Evolutionary conservation across 345 rosid genomes (phyloP).

Genomic region (Corchorus capsularis): DNA sequence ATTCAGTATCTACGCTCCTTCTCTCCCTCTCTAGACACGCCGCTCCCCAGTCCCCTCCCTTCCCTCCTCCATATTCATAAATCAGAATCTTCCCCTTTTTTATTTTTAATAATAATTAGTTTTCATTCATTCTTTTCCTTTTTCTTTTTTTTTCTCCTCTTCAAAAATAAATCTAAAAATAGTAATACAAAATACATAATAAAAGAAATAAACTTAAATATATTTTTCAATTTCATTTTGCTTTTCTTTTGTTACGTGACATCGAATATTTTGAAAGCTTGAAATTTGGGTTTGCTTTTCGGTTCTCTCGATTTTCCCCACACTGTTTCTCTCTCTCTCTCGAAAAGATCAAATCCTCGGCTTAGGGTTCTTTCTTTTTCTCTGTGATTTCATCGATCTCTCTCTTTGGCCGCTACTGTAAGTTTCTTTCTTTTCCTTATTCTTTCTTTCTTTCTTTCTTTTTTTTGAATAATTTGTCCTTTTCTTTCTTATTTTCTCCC

Average conservation of each 20-base stretch:
- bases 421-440: constrained; percentile 3
- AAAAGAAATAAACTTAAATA: not conserved
- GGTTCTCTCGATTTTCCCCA: constrained; percentile 7
- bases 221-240: not conserved
- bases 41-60: not conserved
- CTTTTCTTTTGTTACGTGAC: not conserved
- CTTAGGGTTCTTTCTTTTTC: constrained; percentile 4
- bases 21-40: not conserved
- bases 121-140: not conserved
- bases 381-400: constrained; percentile 14
- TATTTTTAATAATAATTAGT: not conserved
- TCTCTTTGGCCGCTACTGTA: constrained; percentile 13
- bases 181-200: not conserved
- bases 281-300: not conserved
- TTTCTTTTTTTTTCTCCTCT: too few species aligned
- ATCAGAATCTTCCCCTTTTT: not conserved
- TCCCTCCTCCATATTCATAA: not conserved
- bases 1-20: not conserved
- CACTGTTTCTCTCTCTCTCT: constrained; percentile 9
- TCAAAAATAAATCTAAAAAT: not conserved
- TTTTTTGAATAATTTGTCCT: not conserved
- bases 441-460: not conserved
- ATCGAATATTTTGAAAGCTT: constrained; percentile 7
- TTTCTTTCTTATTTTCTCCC: not conserved
- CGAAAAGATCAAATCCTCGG: not conserved